These are phyloP conservation scores for Ophioceras dolichostomum DNA, from an alignment of 2,329 filamentous ascomycete species.

Conservation along the genomic window DNA sequence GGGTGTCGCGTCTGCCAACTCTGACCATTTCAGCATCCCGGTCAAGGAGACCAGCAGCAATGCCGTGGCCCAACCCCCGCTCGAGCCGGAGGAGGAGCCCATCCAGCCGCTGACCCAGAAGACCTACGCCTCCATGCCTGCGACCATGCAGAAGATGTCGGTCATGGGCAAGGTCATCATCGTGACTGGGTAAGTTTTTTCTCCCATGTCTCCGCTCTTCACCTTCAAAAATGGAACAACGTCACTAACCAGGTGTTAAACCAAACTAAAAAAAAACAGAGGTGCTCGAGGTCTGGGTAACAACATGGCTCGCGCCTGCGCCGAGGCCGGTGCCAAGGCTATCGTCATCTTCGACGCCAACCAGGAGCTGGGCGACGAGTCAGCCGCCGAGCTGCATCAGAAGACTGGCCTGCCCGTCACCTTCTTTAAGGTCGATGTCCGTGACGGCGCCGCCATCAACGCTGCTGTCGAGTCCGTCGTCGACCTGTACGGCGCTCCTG, in stretches of 20 bases:
- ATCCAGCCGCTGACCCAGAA: constrained; percentile 39
- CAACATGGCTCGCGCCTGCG: constrained; percentile 66
- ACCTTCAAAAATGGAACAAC: too few relatives aligned
- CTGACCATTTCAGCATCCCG: constrained; percentile 43
- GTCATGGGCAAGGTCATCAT: constrained; percentile 60
- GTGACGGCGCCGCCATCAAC: constrained; percentile 57
- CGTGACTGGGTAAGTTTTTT: constrained; percentile 49
- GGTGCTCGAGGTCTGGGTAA: constrained; percentile 68
- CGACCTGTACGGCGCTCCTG: constrained; percentile 53
- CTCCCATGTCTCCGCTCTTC: constrained; percentile 2
- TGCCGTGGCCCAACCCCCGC: constrained; percentile 15
- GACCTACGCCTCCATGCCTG: constrained; percentile 43
- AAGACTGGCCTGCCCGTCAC: constrained; percentile 62
- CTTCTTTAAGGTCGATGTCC: constrained; percentile 71
- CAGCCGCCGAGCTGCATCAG: constrained; percentile 56
- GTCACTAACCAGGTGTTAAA: neutral
- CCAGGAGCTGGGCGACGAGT: constrained; percentile 58
- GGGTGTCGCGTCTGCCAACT: constrained; percentile 23
- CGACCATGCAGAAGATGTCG: constrained; percentile 57
- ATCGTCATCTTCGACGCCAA: constrained; percentile 69
- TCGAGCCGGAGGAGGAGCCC: constrained; percentile 29
- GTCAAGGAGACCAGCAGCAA: constrained; percentile 32
- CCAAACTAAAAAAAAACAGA: constrained; percentile 22
- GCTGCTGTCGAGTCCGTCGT: constrained; percentile 56
- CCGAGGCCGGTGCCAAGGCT: constrained; percentile 62